phyloP scores from a whole-genome alignment of 345 rosid genomes.

The Alliaria petiolata region DNA sequence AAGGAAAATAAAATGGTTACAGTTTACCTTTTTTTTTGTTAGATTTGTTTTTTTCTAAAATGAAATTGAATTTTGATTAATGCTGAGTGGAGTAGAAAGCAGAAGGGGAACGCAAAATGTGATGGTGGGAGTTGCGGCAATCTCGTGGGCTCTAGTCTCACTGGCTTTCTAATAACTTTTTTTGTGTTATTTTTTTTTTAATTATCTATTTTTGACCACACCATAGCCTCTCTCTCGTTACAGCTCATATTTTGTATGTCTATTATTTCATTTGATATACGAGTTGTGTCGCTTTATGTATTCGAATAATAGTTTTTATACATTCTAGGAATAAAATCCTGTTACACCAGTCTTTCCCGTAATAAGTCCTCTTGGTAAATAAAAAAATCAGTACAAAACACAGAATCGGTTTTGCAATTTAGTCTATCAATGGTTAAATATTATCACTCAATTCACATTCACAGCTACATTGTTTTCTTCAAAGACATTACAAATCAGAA shows the following conservation, averaged over 20 bases:
- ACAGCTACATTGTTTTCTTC: slow-evolving; percentile 3
- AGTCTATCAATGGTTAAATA: not conserved
- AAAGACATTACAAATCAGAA: not conserved
- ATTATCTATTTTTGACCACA: not conserved
- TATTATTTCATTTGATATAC: not conserved
- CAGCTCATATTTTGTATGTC: slow-evolving; percentile 4
- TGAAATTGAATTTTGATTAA: not conserved
- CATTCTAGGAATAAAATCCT: no score
- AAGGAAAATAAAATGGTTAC: not conserved
- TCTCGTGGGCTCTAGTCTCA: slow-evolving; percentile 39
- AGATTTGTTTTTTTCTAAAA: not conserved
- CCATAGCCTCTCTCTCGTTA: not conserved
- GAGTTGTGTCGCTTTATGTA: not conserved
- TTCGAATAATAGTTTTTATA: not conserved
- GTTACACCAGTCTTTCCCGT: no score
- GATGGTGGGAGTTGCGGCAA: slow-evolving; percentile 33
- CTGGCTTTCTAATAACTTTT: slow-evolving; percentile 38
- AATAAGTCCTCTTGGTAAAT: no score
- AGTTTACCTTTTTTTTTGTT: not conserved
- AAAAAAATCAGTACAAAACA: not conserved
- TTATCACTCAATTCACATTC: not conserved
- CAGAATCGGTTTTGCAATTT: not conserved
- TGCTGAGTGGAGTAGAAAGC: slow-evolving; percentile 54
- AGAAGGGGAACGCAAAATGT: slow-evolving; percentile 26
- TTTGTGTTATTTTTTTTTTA: not conserved